Evolutionary conservation across 139 green algal species (phyloP).

Genomic region (Chlorella sp.): DNA sequence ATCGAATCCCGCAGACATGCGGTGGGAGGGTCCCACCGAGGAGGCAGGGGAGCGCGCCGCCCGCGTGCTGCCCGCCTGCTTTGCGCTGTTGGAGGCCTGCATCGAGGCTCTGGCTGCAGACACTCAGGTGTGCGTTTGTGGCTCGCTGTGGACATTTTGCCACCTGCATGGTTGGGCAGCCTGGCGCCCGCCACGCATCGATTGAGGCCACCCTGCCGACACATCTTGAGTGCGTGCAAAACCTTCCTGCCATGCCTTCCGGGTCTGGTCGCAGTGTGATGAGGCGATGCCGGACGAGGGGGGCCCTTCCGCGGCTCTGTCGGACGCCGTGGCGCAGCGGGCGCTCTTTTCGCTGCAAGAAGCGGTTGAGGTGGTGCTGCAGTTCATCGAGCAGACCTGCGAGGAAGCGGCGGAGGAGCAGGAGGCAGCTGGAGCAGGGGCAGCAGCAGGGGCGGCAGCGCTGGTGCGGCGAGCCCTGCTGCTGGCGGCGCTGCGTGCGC

Average conservation of each 20-base stretch:
- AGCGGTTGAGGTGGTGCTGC: slow-evolving; percentile 54
- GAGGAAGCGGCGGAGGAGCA: not conserved
- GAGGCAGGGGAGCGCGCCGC: slow-evolving; percentile 46
- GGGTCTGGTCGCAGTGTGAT: not conserved
- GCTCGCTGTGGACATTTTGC: not conserved
- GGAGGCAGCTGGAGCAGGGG: not conserved
- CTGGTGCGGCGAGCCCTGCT: not conserved
- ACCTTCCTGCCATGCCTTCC: not conserved
- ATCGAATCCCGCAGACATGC: slow-evolving; percentile 8
- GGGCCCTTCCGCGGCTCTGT: not conserved
- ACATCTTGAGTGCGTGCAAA: not conserved
- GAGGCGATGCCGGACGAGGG: not conserved
- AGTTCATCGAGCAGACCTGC: slow-evolving; percentile 63
- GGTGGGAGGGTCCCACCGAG: slow-evolving; percentile 20
- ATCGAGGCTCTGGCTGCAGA: slow-evolving; percentile 59
- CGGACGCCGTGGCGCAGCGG: slow-evolving; percentile 12
- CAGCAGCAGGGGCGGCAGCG: not conserved
- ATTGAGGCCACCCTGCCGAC: too few relatives aligned
- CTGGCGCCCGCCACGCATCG: too few relatives aligned
- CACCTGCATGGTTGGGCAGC: not conserved
- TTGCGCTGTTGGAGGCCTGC: slow-evolving; percentile 54
- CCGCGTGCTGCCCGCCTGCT: slow-evolving; percentile 54
- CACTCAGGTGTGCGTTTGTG: slow-evolving; percentile 15
- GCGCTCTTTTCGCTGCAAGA: slow-evolving; percentile 24
- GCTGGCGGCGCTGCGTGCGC: slow-evolving; percentile 9